Percentiles rank a stretch among this genome's conserved stretches.
phyloP scores from a whole-genome alignment of 1,284 basidiomycete species.

The Irpex sp. region DNA sequence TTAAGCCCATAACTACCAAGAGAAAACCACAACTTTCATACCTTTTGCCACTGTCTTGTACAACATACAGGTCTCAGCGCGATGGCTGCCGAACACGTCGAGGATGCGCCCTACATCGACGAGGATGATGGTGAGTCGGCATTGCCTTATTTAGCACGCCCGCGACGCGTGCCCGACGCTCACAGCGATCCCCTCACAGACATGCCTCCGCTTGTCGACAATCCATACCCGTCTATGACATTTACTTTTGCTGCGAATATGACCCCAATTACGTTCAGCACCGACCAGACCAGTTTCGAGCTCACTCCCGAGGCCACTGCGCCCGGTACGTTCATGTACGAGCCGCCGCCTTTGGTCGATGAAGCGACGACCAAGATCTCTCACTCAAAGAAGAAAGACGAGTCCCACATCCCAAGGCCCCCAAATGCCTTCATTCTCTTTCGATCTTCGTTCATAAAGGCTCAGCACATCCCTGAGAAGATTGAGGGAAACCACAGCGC shows the following conservation, averaged over 20 bases:
- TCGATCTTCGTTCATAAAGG: conserved; percentile 82
- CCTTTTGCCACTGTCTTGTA: not conserved
- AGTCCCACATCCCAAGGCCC: conserved; percentile 81
- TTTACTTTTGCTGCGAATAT: conserved; percentile 48
- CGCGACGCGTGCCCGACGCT: conserved; percentile 19
- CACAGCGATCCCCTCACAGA: conserved; percentile 25
- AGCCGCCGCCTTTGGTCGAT: conserved; percentile 12
- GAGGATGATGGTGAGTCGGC: conserved; percentile 31
- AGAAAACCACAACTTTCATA: not conserved
- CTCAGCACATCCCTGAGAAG: conserved; percentile 70
- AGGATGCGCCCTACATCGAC: conserved; percentile 21
- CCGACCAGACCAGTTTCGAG: conserved; percentile 34
- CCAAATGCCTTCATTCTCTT: conserved; percentile 96
- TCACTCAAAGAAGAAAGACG: conserved; percentile 46
- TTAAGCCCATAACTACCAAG: conserved; percentile 12
- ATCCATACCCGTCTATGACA: conserved; percentile 42
- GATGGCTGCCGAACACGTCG: conserved; percentile 20
- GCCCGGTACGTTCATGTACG: conserved; percentile 20
- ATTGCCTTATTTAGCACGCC: conserved; percentile 19
- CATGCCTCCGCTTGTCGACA: conserved; percentile 50
- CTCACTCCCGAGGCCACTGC: conserved; percentile 22
- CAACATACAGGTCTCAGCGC: not conserved
- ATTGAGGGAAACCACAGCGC: conserved; percentile 81
- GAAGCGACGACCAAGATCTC: conserved; percentile 27
- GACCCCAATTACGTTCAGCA: conserved; percentile 38